A percentile compares a stretch with the other conserved stretches of the same genome.
Evolutionary conservation across 495 filamentous ascomycete genomes (phyloP).

Genomic region (Cenococcum geophilum): DNA sequence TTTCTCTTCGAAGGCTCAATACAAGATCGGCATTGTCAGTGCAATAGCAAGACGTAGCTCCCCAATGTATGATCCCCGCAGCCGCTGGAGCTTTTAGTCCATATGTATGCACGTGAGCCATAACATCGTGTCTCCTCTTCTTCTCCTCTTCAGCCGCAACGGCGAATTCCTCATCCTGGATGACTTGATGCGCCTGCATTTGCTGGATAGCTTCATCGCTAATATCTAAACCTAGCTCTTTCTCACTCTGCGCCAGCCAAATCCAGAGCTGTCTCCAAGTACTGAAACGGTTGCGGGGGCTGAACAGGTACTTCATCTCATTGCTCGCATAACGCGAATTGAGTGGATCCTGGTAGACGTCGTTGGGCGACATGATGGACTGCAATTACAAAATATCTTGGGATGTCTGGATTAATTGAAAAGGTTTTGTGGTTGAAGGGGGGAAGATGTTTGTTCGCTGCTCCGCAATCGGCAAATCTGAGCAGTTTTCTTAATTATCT

Average conservation of each 20-base stretch:
- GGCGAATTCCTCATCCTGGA: slow-evolving; percentile 75
- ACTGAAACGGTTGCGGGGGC: slow-evolving; percentile 38
- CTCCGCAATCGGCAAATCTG: too few relatives aligned
- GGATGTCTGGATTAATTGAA: background rate
- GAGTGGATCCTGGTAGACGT: slow-evolving; percentile 37
- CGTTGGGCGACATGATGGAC: slow-evolving; percentile 30
- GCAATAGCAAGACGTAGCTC: slow-evolving; percentile 48
- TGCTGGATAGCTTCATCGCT: slow-evolving; percentile 36
- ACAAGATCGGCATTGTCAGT: slow-evolving; percentile 81
- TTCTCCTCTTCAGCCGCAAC: slow-evolving; percentile 76
- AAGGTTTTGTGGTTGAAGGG: background rate
- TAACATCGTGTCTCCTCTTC: slow-evolving; percentile 54
- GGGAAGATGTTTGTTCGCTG: too few relatives aligned
- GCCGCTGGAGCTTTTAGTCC: slow-evolving; percentile 70
- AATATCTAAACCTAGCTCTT: slow-evolving; percentile 33
- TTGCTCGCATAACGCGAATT: slow-evolving; percentile 38
- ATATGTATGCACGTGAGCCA: slow-evolving; percentile 66
- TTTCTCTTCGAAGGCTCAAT: background rate
- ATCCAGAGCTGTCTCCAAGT: slow-evolving; percentile 44
- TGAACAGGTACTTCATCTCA: slow-evolving; percentile 43
- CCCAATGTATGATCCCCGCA: slow-evolving; percentile 82
- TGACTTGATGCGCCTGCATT: slow-evolving; percentile 56
- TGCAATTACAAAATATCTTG: background rate
- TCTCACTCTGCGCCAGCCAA: slow-evolving; percentile 40
- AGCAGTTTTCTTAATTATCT: too few relatives aligned